These are phyloP conservation scores for Phlegmacium glaucopus DNA, from an alignment of 768 basidiomycete genomes.

Conservation along the genomic window DNA sequence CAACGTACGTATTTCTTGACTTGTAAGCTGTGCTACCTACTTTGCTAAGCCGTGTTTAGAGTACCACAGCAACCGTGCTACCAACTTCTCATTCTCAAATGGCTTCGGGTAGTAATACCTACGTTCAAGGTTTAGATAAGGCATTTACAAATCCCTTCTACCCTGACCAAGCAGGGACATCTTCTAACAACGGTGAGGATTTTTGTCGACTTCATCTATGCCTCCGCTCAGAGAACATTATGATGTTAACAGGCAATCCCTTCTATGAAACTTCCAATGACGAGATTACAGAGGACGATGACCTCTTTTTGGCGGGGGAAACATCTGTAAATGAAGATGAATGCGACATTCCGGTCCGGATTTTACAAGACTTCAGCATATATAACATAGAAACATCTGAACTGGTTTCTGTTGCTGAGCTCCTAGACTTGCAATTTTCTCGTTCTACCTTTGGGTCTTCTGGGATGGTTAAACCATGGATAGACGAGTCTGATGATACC, in stretches of 20 bases:
- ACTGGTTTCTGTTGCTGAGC: conserved; percentile 37
- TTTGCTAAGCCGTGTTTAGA: background rate
- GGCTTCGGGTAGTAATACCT: background rate
- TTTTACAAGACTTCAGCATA: conserved; percentile 50
- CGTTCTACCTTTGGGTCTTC: conserved; percentile 31
- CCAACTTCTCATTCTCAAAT: background rate
- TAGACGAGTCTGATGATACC: conserved; percentile 19
- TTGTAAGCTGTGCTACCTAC: no score
- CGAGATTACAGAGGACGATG: conserved; percentile 36
- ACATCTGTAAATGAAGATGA: conserved; percentile 21
- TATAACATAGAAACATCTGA: conserved; percentile 38
- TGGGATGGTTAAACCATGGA: conserved; percentile 38
- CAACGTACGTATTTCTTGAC: no score
- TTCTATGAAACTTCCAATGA: conserved; percentile 16
- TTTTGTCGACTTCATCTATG: no score
- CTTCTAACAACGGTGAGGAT: no score
- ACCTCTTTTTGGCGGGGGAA: conserved; percentile 44
- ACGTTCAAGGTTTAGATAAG: no score
- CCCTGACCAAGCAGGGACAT: no score
- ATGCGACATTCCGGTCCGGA: conserved; percentile 51
- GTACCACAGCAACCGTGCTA: background rate
- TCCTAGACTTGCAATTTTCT: conserved; percentile 32
- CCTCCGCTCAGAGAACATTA: background rate
- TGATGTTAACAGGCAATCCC: background rate
- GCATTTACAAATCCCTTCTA: no score